Evolutionary conservation across 2,329 filamentous ascomycete species (phyloP).

Genomic region (Myriangium duriaei): DNA sequence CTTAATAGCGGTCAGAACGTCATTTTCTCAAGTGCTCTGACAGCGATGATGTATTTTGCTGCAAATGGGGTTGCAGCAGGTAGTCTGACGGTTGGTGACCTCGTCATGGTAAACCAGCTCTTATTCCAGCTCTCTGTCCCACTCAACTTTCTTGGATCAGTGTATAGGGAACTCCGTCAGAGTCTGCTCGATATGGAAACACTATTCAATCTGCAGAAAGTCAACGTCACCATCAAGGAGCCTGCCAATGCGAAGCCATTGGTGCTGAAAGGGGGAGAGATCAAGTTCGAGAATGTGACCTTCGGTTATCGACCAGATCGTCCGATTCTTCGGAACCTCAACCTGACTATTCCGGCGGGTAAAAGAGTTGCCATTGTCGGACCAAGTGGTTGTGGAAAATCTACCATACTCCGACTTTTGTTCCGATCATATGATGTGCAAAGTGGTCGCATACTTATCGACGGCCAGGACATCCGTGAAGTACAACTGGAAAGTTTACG

Average conservation of each 20-base stretch:
- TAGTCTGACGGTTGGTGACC: constrained; percentile 75
- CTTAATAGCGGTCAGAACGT: constrained; percentile 93
- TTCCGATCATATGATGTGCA: constrained; percentile 94
- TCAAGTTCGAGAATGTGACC: constrained; percentile 85
- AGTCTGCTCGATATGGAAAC: constrained; percentile 97
- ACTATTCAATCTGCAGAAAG: constrained; percentile 91
- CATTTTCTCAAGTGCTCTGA: constrained; percentile 89
- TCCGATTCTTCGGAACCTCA: constrained; percentile 75
- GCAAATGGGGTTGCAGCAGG: constrained; percentile 77
- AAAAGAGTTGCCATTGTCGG: constrained; percentile 95
- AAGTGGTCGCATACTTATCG: constrained; percentile 72
- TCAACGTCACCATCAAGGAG: constrained; percentile 79
- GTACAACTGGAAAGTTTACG: constrained; percentile 74
- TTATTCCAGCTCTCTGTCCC: constrained; percentile 96
- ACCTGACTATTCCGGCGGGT: constrained; percentile 80
- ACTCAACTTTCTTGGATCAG: constrained; percentile 93
- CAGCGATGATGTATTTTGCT: constrained; percentile 96
- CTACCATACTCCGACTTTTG: constrained; percentile 75
- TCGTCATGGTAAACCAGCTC: constrained; percentile 98
- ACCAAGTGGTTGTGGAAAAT: constrained; percentile 91
- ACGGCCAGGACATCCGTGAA: constrained; percentile 80
- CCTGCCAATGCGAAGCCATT: constrained; percentile 61
- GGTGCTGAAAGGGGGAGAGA: constrained; percentile 67
- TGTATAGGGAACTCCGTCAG: constrained; percentile 90
- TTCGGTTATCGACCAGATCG: constrained; percentile 85